Evolutionary conservation across 805 yeast species (phyloP), one percentile per base, ranked within the genome.

Genomic region (Lipomyces mesembrius): DNA sequence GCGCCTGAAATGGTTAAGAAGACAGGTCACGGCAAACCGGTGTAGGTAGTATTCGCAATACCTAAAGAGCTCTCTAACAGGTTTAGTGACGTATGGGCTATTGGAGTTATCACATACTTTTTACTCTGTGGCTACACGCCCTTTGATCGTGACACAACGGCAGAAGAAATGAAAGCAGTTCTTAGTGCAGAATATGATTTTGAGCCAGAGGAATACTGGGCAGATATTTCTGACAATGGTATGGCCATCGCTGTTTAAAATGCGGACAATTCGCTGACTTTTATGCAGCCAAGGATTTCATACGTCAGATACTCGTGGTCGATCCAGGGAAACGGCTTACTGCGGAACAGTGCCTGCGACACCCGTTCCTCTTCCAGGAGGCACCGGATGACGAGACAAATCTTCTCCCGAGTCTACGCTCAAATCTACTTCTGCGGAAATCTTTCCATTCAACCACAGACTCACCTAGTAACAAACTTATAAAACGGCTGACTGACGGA

Each of bases 61-160:
- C 8, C 27, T 49, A n/a, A 39, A n/a, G 7, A 25, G n/a, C 20
- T 29, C 17, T 20, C 12, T 43, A 43, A 43, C 22, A n/a, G 3
- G 17, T 3, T n/a, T 54, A 69, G 72, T 7, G 94, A 89, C 74
- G 81, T 89, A 39, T 89, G 94, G 94, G 89, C 93, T 0, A 79
- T 89, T 34, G 94, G 93, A 1, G 92, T 89, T 2, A 79, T 88
- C 43, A 83, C 88, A 1, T 89, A 88, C 75, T 88, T 89, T 72
- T 83, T 88, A 83, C 81, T 87, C 17, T 83, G 89, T 68, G 93
- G 93, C 1, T 89, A 88, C 74, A 85, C 89, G 78, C 94, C 94
- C 0, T 89, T 89, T 75, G 93, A 89, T 72, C 85, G 92, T 69
- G 92, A 88, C 61, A 83, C 86, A 5, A 88, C 87, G 52, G 83